Percentiles rank a stretch among this genome's conserved stretches.
phyloP scores from a whole-genome alignment of 2,329 filamentous ascomycete genomes.

The Pseudogymnoascus sp. region DNA sequence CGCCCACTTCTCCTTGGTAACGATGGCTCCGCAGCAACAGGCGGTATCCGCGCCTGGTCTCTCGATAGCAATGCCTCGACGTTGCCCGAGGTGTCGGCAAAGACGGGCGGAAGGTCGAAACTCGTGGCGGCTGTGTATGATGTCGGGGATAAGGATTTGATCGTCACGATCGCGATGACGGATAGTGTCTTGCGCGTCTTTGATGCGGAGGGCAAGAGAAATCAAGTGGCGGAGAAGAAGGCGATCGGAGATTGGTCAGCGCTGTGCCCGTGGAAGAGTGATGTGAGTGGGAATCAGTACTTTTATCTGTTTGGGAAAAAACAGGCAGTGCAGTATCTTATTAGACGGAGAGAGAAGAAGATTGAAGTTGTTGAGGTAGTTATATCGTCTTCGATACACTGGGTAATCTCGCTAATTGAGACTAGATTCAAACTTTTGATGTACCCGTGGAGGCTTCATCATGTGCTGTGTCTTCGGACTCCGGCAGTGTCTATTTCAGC shows the following conservation, averaged over 20 bases:
- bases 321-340: slow-evolving; percentile 32
- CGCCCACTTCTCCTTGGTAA: slow-evolving; percentile 37
- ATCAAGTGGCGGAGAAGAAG: slow-evolving; percentile 28
- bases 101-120: slow-evolving; percentile 37
- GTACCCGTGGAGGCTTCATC: slow-evolving; percentile 35
- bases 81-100: slow-evolving; percentile 30
- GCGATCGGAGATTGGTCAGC: slow-evolving; percentile 40
- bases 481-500: slow-evolving; percentile 34
- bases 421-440: slow-evolving; percentile 38
- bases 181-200: slow-evolving; percentile 36
- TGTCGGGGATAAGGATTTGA: not conserved
- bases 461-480: slow-evolving; percentile 33
- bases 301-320: slow-evolving; percentile 39
- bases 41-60: slow-evolving; percentile 35
- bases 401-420: slow-evolving; percentile 27
- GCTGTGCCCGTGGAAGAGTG: slow-evolving; percentile 37
- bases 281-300: slow-evolving; percentile 34
- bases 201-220: slow-evolving; percentile 34
- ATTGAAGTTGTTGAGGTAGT: not conserved
- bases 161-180: slow-evolving; percentile 27
- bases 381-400: too few species aligned
- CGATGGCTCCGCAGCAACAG: slow-evolving; percentile 36
- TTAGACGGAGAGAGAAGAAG: slow-evolving; percentile 26
- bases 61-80: slow-evolving; percentile 26
- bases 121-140: not conserved